Base-by-base conservation (phyloP, 345 rosid genomes). In the Sonneratia alba region DNA sequence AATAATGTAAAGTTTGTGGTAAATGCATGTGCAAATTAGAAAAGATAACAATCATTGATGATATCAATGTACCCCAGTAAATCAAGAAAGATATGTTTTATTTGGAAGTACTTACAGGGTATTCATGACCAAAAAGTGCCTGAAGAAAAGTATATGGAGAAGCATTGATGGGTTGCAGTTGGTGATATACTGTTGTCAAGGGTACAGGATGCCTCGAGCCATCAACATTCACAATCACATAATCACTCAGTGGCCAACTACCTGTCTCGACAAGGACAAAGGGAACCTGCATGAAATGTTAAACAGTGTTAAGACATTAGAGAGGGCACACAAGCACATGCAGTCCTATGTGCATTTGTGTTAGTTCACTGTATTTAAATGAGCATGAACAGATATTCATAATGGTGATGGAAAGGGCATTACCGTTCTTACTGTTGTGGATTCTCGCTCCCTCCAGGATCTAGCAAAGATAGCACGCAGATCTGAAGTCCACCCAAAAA, bases 71-170 rank as follows among this genome's bases (percentile, higher is more conserved):
- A 43, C 22, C 2, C 16, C 38, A 42, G 69, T 14, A 34, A 42
- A 67, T 49, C 27, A 7, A 66, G 64, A 72, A 55, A 40, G 15
- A 61, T 15, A 51, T 34, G 45, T 11, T 70, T 73, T 69, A 14
- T 18, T 66, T 34, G 19, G 42, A 40, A 3, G 53, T 72, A 79
- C 95, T 87, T 79, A 91, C 90, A 67, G 88, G 91, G 71, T 81
- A 88, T 82, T 85, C 84, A 72, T 86, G 89, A 71, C 91, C 91
- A 76, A 90, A 88, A 49, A 90, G 77, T 68, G 92, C 92, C 83
- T 90, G 99, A 77, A 95, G 88, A 76, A 95, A 87, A 38, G 97
- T 82, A 80, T 83, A 90, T 10, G 95, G 87, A 78, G 92, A 84
- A 75, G 93, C 88, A 79, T 77, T 85, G 73, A 90, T 68, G 38